Base-by-base conservation (phyloP, 495 filamentous ascomycete genomes). In the Rhypophila decipiens region DNA sequence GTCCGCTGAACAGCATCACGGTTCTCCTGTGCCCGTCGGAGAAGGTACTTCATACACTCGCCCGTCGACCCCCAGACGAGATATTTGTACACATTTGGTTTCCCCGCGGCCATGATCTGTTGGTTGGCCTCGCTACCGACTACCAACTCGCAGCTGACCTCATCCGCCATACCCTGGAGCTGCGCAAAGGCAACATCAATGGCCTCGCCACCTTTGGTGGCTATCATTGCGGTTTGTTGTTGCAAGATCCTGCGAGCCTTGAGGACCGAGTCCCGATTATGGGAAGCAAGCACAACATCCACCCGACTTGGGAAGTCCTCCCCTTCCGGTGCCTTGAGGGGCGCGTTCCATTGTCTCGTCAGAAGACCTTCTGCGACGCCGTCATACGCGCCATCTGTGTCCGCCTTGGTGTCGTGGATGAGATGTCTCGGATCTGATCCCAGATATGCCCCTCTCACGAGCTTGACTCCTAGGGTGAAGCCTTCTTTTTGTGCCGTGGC, bases 81-180 rank as follows among this genome's bases (percentile, higher is more conserved):
- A 52, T 94, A 90, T 70, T 98, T 98, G 68, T 84, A 94, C 15
- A 84, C 85, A 52, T 78, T 75, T 0, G 80, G 78, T 9, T 71
- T 64, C 21, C 15, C 18, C 24, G 5, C 7, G 11, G 43, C 36
- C n/a, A n/a, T n/a, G n/a, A n/a, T n/a, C n/a, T n/a, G n/a, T 18
- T 46, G 34, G 20, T 22, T 40, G 2, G 27, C 18, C 60, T 46
- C 17, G 20, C 37, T 43, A 2, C 42, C 40, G 5, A 80, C 63
- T 20, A 95, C 77, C 13, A 96, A 69, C 57, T 87, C 84, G 52
- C 87, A 86, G 66, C 83, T 88, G 18, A 98, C 82, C 57, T 98
- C 93, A 51, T 98, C 93, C 13, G 93, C 93, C 93, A 96, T 96
- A 18, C 93, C 93, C 74, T 91, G 86, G 5, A 98, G 77, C 66